Conservation (phyloP, 1,284 basidiomycete genomes). For the Tausonia pullulans region DNA sequence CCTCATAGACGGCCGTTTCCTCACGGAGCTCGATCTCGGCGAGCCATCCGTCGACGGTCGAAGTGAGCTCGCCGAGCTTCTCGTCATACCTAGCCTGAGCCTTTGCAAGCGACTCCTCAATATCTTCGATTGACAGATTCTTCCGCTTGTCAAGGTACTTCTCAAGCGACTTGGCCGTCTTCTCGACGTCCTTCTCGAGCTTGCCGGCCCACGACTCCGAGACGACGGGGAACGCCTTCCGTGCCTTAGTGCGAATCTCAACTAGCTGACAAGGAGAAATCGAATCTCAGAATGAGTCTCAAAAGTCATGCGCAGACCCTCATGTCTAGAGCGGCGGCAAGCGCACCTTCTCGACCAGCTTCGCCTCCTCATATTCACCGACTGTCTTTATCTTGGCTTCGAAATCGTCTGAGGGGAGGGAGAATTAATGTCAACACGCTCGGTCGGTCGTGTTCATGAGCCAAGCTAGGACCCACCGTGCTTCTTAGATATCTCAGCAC, state of each 20-base stretch:
- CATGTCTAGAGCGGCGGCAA: no score
- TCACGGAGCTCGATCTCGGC: conserved; percentile 5
- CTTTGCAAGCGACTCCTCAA: conserved; percentile 5
- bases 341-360: conserved; percentile 6
- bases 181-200: conserved; percentile 8
- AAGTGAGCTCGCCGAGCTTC: conserved; percentile 6
- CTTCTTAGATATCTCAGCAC: conserved; percentile 12
- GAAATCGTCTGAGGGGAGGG: background rate
- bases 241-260: conserved; percentile 1
- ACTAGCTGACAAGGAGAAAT: background rate
- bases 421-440: no score
- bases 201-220: background rate
- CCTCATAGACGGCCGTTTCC: conserved; percentile 2
- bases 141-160: conserved; percentile 5
- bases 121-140: conserved; percentile 3
- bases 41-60: conserved; percentile 7
- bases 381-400: conserved; percentile 11
- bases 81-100: background rate
- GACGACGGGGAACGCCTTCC: background rate
- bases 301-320: background rate
- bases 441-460: no score
- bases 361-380: conserved; percentile 11
- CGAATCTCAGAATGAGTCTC: background rate
- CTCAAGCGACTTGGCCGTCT: conserved; percentile 2
- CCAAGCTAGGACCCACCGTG: background rate